Evolutionary conservation across 768 basidiomycete species (phyloP).

Genomic region (Calvatia gigantea): DNA sequence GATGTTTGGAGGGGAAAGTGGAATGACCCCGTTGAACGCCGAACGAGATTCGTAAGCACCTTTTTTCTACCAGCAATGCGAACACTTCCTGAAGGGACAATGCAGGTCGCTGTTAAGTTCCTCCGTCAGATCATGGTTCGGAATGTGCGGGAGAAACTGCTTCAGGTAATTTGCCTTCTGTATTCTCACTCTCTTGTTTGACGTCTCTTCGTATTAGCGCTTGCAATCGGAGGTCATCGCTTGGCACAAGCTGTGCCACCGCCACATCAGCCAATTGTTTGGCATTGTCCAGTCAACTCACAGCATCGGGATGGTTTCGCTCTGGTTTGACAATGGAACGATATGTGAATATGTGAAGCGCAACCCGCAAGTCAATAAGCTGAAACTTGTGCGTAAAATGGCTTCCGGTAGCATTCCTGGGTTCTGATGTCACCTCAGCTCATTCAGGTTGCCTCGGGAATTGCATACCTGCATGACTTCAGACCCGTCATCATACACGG

Average conservation of each 20-base stretch:
- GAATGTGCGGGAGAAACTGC: conserved; percentile 47
- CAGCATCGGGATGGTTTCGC: conserved; percentile 61
- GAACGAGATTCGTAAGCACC: conserved; percentile 28
- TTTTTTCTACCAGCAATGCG: not conserved
- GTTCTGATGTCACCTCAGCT: conserved; percentile 30
- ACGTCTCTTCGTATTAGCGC: conserved; percentile 30
- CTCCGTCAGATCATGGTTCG: conserved; percentile 49
- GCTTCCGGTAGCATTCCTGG: not conserved
- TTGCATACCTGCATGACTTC: conserved; percentile 53
- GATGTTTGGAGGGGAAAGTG: conserved; percentile 61
- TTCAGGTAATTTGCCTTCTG: conserved; percentile 37
- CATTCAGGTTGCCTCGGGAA: conserved; percentile 51
- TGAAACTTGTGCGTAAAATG: conserved; percentile 37
- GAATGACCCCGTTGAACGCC: conserved; percentile 42
- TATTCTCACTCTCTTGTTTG: not conserved
- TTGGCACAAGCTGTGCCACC: conserved; percentile 56
- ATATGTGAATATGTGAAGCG: conserved; percentile 45
- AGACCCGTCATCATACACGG: conserved; percentile 56
- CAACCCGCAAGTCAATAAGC: conserved; percentile 37
- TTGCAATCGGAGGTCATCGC: conserved; percentile 53
- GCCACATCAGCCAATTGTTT: conserved; percentile 51
- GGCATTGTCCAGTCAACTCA: conserved; percentile 49
- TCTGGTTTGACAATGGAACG: conserved; percentile 61
- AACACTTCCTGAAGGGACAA: conserved; percentile 3
- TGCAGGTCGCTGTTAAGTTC: conserved; percentile 56